Evolutionary conservation across 192 early-diverging fungal genomes (phyloP), one percentile per base, ranked within the genome.

Genomic region (Coemansia reversa): DNA sequence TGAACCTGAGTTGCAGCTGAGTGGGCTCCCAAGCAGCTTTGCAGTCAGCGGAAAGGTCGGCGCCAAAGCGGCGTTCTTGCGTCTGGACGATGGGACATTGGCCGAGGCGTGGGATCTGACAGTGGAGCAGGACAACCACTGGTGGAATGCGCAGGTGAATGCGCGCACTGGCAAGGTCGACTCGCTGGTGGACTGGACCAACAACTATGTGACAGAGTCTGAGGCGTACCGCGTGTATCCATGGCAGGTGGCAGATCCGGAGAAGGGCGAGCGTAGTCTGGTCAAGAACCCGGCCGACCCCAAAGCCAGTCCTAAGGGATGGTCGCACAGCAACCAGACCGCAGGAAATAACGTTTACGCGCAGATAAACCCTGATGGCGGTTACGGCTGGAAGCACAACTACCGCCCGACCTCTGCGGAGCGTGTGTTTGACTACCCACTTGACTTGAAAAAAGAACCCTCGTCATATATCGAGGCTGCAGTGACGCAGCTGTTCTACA

Each of bases 191-290:
- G 87, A 88, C 79, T 90, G 89, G 89, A 79, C 84, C 18, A 69
- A 70, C 58, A 66, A 86, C 54, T 84, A 80, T 9, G 62, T 65
- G 24, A 42, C 51, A 33, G 72, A 67, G 48, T 66, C 72, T 45
- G 72, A 75, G 66, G 72, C 72, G 33, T 91, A 87, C 79, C 85
- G 79, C 59, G 84, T 88, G 28, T 91, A 69, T 67, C 86, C 89
- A 4, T 63, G 85, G 61, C 82, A 79, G 14, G 82, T 67, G 56
- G 77, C 86, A 59, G 86, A 91, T 65, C 89, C 89, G 11, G 54
- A 56, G 2, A 63, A 62, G 30, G 86, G 86, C 23, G 80, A 76
- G 54, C 75, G 87, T 16, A 74, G 66, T 56, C 62, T 83, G 12
- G 71, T 88, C 22, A 63, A 70, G 62, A 79, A 87, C 47, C 89